phyloP scores from a whole-genome alignment of 108 stramenopile genomes.

The Schizochytrium sp. region DNA sequence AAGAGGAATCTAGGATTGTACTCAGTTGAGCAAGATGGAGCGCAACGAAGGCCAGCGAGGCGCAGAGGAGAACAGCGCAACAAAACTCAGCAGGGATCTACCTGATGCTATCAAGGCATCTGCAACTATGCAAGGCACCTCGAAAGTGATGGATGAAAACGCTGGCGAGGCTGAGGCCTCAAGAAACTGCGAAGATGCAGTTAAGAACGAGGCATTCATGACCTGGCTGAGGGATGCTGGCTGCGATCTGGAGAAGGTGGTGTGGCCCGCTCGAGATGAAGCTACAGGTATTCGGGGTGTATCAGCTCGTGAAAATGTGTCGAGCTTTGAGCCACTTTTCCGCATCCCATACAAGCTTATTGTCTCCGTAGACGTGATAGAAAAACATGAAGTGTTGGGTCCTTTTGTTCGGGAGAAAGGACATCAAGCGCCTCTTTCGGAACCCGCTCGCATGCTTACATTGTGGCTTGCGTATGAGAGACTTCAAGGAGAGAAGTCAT shows the following conservation, averaged over 20 bases:
- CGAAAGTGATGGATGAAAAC: too few species aligned
- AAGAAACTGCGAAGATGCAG: too few species aligned
- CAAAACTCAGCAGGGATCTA: too few species aligned
- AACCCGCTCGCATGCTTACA: neutral
- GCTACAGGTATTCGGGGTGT: neutral
- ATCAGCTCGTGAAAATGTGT: neutral
- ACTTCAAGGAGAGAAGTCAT: neutral
- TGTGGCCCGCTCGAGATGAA: neutral
- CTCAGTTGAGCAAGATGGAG: too few species aligned
- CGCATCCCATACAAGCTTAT: neutral
- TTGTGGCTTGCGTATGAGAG: slow-evolving; percentile 14
- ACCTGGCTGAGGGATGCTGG: neutral
- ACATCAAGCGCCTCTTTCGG: neutral
- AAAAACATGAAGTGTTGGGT: neutral
- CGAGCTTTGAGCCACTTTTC: neutral
- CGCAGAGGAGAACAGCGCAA: too few species aligned
- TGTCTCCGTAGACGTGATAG: neutral
- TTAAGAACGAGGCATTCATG: neutral
- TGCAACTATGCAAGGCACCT: too few species aligned
- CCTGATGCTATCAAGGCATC: too few species aligned
- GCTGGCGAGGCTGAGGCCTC: too few species aligned
- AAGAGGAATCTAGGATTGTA: too few species aligned
- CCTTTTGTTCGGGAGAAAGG: neutral
- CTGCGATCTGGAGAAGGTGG: slow-evolving; percentile 6
- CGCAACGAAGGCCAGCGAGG: too few species aligned